phyloP scores from a whole-genome alignment of 2,329 filamentous ascomycete genomes.

The Fusarium sp. region DNA sequence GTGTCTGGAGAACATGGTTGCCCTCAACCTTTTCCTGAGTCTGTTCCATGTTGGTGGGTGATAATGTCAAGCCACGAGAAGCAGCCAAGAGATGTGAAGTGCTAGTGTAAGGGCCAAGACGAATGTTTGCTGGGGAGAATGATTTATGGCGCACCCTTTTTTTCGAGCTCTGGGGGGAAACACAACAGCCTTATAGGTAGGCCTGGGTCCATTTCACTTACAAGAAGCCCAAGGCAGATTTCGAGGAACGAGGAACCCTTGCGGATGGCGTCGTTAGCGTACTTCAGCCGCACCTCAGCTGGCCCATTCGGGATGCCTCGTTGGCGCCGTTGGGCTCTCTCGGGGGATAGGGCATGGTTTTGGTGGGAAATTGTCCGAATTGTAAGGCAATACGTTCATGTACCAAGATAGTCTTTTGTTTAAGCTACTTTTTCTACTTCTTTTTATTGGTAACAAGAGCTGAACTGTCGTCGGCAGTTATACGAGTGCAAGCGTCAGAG shows the following conservation, averaged over 20 bases:
- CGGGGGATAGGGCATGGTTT: background rate
- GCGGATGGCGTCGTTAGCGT: slow-evolving; percentile 36
- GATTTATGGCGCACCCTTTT: background rate
- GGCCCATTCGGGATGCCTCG: slow-evolving; percentile 16
- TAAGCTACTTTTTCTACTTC: no score
- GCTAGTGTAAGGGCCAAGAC: background rate
- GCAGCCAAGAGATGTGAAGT: background rate
- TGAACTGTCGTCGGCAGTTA: background rate
- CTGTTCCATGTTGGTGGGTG: slow-evolving; percentile 27
- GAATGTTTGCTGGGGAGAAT: background rate
- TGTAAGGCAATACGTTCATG: no score
- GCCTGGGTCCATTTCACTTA: background rate
- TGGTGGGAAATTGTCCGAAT: background rate
- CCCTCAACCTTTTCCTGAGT: slow-evolving; percentile 8
- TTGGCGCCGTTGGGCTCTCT: slow-evolving; percentile 19
- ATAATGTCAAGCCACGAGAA: background rate
- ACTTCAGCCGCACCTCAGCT: slow-evolving; percentile 37
- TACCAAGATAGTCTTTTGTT: no score
- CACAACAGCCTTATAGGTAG: slow-evolving; percentile 10
- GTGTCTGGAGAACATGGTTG: slow-evolving; percentile 51
- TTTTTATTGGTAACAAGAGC: no score
- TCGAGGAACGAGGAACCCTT: slow-evolving; percentile 9
- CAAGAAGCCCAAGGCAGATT: slow-evolving; percentile 41
- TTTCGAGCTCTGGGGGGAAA: background rate
- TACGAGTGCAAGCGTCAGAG: background rate